Evolutionary conservation across 192 early-diverging fungal genomes (phyloP), one percentile per base, ranked within the genome.

Genomic region (Powellomyces hirtus): DNA sequence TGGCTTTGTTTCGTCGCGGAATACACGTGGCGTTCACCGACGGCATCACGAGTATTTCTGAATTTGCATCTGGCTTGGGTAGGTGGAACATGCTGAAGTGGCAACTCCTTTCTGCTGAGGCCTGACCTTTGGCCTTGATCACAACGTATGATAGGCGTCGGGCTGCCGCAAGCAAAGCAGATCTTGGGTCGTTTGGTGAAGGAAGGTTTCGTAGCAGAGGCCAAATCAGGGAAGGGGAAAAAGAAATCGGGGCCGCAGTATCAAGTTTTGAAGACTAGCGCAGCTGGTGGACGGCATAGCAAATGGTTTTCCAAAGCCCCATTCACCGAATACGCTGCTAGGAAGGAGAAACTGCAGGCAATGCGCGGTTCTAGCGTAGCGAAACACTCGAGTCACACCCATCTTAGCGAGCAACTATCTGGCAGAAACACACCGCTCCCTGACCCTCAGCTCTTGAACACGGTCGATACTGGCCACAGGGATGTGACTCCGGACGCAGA

Each of bases 1-100:
- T 75, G 26, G 75, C 69, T 10, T 36, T 71, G 14, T 72, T 76
- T 52, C 63, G 75, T 3, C 52, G 75, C 4, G 69, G 64, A 0
- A 29, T 76, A 13, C 16, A 13, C 13, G 42, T 72, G 16, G 75
- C 61, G 16, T 71, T 24, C 59, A 37, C 8, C 2, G 56, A 65
- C 27, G 74, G 74, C 31, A 29, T 75, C 24, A 6, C 34, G n/a
- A 53, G 33, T 4, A 37, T 66, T 2, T 16, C 52, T 13, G 5
- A 14, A 38, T 64, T 75, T 59, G 50, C 74, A 18, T 24, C 31
- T 36, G 14, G 37, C 1, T 11, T 73, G 40, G 68, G 74, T 62
- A 44, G 30, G 73, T 64, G 1, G 29, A n/a, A 59, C 49, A 2
- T 64, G 10, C 2, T 29, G 53, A 30, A 16, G 29, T 7, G 24